Conservation (phyloP, 1,139 yeast genomes). For the Hanseniaspora sp. region DNA sequence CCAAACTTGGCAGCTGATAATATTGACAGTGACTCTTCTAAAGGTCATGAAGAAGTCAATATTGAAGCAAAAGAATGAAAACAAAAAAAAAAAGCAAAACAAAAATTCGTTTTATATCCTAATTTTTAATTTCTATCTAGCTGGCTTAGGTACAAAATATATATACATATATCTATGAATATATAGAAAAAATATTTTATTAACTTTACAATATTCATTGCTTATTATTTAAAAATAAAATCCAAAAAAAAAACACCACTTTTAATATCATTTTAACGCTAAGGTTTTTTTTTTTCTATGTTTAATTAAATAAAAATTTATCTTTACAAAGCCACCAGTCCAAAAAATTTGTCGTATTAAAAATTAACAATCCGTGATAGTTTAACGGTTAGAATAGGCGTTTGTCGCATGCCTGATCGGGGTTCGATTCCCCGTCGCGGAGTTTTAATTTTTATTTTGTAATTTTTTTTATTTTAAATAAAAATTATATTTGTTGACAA, state of each 20-base stretch:
- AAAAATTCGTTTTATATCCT: background rate
- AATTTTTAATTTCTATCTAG: no score
- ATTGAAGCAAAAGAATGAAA: background rate
- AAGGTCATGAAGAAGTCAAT: background rate
- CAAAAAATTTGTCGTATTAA: background rate
- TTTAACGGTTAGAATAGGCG: conserved; percentile 18
- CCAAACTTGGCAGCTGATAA: background rate
- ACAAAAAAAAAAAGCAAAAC: background rate
- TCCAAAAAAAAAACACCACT: no score
- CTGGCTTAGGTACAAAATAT: no score
- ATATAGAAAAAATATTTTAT: background rate
- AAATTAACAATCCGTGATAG: conserved; percentile 16
- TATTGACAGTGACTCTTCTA: conserved; percentile 1
- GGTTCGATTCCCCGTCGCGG: conserved; percentile 19
- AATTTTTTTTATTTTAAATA: background rate
- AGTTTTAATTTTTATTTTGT: conserved; percentile 3
- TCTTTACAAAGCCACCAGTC: no score
- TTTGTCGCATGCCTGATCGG: conserved; percentile 18
- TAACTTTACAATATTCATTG: background rate
- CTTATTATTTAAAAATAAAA: no score
- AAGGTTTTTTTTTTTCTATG: no score
- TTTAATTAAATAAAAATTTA: no score
- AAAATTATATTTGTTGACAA: background rate
- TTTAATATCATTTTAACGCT: no score
- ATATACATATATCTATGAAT: background rate